These are phyloP conservation scores for Puccinia coronata DNA, from an alignment of 1,284 basidiomycete genomes.

Conservation along the genomic window DNA sequence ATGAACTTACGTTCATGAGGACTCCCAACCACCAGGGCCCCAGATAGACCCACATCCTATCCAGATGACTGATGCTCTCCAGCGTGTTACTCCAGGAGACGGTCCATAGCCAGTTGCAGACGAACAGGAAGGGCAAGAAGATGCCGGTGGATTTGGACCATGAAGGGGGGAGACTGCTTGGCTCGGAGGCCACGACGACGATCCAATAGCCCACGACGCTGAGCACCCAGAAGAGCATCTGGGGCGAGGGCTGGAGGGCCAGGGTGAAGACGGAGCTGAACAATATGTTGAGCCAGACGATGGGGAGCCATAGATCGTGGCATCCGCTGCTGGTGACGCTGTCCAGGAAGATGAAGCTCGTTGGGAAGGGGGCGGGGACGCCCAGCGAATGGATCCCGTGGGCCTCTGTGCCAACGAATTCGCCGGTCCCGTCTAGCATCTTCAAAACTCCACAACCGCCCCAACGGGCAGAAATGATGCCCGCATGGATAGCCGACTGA, in stretches of 20 bases:
- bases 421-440: constrained; percentile 52
- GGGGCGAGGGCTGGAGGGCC: background rate
- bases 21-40: constrained; percentile 58
- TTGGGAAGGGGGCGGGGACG: constrained; percentile 55
- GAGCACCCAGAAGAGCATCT: constrained; percentile 33
- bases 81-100: constrained; percentile 52
- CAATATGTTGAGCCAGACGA: constrained; percentile 54
- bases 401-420: constrained; percentile 48
- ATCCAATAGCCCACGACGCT: constrained; percentile 46
- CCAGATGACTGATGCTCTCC: constrained; percentile 48
- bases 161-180: constrained; percentile 52
- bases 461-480: constrained; percentile 51
- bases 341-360: constrained; percentile 53
- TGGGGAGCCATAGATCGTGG: constrained; percentile 54
- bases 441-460: constrained; percentile 56
- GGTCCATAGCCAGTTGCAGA: constrained; percentile 56
- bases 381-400: constrained; percentile 54
- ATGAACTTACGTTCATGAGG: constrained; percentile 53
- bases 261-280: constrained; percentile 9
- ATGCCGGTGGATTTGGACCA: constrained; percentile 56
- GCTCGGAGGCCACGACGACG: constrained; percentile 24
- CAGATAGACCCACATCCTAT: constrained; percentile 54
- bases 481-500: constrained; percentile 57
- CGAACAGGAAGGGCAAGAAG: constrained; percentile 57
- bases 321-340: background rate